Evolutionary conservation across 805 yeast species (phyloP), one percentile per base, ranked within the genome.

Genomic region (Kluyveromyces wickerhamii): DNA sequence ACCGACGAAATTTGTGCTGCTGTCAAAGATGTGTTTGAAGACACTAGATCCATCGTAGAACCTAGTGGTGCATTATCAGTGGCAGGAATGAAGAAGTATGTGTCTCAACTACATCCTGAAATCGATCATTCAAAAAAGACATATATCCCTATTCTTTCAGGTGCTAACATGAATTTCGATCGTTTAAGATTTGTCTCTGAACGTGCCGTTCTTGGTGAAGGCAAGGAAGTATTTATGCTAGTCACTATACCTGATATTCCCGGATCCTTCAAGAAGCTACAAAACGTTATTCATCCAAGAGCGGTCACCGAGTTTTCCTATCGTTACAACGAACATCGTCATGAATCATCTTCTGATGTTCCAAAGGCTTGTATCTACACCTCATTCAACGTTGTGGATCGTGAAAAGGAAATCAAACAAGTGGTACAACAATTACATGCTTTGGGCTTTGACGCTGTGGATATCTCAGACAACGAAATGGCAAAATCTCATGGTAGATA

Each of bases 151-250:
- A 71, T 92, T 15, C 67, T 92, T 37, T 81, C 94, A 14, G 99
- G 99, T 39, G 99, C 99, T 22, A 92, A 92, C 62, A 88, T 92
- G 95, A 89, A 94, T 65, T 92, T 92, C 55, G 98, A 89, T 60
- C 73, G 99, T 50, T 69, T 92, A 50, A 72, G 99, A 57, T 92
- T 92, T 59, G 96, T 92, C 14, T 76, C 95, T 39, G 99, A 92
- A 61, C 79, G 99, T 61, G 96, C 98, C 10, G 94, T 85, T 34
- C 70, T 92, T n/a, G 99, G 98, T 63, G 97, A 89, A 58, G 98
- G 97, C 37, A 84, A 80, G 48, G 99, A 92, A 65, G 95, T 86
- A 5, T 89, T 94, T 51, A 68, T 92, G 69, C 74, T 83, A 30
- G 86, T 88, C 12, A 79, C 86, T 28, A 86, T 92, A 44, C 96